Evolutionary conservation across 768 basidiomycete genomes (phyloP).

Genomic region (Phlegmacium glaucopus): DNA sequence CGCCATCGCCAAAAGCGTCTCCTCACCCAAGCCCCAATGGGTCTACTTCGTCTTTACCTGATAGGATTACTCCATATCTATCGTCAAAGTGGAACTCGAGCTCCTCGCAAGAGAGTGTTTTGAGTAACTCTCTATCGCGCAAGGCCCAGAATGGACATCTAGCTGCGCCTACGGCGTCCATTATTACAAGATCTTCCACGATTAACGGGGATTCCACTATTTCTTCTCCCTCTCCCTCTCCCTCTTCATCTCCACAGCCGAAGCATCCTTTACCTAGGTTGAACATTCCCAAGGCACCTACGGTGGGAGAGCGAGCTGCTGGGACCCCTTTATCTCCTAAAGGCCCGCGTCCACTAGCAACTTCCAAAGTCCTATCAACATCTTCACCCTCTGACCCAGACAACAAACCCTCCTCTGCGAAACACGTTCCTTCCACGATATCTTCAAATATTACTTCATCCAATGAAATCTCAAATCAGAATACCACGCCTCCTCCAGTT

Average conservation of each 20-base stretch:
- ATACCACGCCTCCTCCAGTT: not conserved
- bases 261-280: constrained; percentile 1
- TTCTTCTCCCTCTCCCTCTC: not conserved
- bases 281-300: not conserved
- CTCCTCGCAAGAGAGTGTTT: constrained; percentile 15
- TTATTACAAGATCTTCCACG: constrained; percentile 5
- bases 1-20: constrained; percentile 16
- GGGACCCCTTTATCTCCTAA: constrained; percentile 5
- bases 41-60: constrained; percentile 23
- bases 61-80: constrained; percentile 2
- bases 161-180: not conserved
- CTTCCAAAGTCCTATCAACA: not conserved
- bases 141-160: constrained; percentile 4
- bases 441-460: not conserved
- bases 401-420: not conserved
- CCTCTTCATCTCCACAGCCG: not conserved
- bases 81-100: constrained; percentile 17
- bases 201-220: not conserved
- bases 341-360: constrained; percentile 6
- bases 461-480: not conserved
- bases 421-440: not conserved
- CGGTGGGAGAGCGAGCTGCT: not conserved
- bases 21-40: constrained; percentile 34
- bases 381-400: not conserved
- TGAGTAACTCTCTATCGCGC: constrained; percentile 16